Percentiles rank a stretch among this genome's conserved stretches.
Evolutionary conservation across 441 rosid genomes (phyloP).

Genomic region (Populus hybrid): DNA sequence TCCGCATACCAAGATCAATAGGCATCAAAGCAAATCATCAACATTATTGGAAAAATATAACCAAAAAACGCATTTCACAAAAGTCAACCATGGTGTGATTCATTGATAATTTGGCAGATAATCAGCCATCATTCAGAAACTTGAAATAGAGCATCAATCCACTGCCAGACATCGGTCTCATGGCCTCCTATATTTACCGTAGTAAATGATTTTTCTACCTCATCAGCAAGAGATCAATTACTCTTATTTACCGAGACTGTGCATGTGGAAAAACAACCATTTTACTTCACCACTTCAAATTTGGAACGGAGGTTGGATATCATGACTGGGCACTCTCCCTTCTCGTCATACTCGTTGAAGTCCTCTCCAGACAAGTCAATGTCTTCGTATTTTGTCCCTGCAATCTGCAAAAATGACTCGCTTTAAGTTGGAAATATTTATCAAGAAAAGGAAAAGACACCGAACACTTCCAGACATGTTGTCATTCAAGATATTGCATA

Average conservation of each 20-base stretch:
- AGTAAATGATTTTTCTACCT: constrained; percentile 12
- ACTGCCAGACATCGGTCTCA: constrained; percentile 1
- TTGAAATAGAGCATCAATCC: background rate
- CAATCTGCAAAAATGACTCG: constrained; percentile 36
- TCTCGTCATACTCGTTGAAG: constrained; percentile 79
- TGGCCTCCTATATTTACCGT: constrained; percentile 1
- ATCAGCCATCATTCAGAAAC: background rate
- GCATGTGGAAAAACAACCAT: background rate
- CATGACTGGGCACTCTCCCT: constrained; percentile 90
- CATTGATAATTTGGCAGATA: background rate
- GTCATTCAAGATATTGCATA: background rate
- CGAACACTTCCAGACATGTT: background rate
- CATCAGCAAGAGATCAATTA: constrained; percentile 21
- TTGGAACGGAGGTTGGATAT: constrained; percentile 74
- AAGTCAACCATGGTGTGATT: background rate
- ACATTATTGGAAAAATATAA: background rate
- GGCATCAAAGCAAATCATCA: background rate
- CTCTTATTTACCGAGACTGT: constrained; percentile 20
- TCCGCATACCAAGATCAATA: background rate
- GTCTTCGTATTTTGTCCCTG: constrained; percentile 63
- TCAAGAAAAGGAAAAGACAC: background rate
- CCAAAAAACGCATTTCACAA: background rate
- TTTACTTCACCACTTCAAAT: constrained; percentile 60
- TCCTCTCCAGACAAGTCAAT: constrained; percentile 80
- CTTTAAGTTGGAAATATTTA: constrained; percentile 1